Conservation (phyloP, 805 yeast species). For the Sungouiella thailandica region DNA sequence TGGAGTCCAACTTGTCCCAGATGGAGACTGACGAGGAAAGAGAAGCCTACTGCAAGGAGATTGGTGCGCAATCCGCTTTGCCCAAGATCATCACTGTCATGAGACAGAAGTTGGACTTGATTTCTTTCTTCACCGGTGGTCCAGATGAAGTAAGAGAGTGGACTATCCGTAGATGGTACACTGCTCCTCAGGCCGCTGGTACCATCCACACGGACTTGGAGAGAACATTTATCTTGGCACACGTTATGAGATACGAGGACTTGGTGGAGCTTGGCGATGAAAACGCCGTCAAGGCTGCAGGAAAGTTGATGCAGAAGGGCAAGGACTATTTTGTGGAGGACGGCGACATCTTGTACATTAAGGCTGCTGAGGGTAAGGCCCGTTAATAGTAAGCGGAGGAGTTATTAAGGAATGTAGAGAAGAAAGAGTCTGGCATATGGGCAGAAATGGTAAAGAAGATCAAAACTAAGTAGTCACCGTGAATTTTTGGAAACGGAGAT, state of each 20-base stretch:
- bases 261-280: slow-evolving; percentile 62
- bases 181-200: slow-evolving; percentile 89
- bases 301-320: slow-evolving; percentile 88
- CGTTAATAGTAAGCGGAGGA: too few species aligned
- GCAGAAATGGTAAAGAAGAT: too few species aligned
- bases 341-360: slow-evolving; percentile 87
- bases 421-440: too few species aligned
- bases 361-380: slow-evolving; percentile 90
- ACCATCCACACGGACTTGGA: slow-evolving; percentile 82
- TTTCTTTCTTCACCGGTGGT: slow-evolving; percentile 87
- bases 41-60: slow-evolving; percentile 60
- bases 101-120: slow-evolving; percentile 64
- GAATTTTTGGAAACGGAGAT: too few species aligned
- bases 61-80: slow-evolving; percentile 72
- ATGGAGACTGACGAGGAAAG: slow-evolving; percentile 53
- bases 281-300: slow-evolving; percentile 74
- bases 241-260: slow-evolving; percentile 66
- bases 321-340: slow-evolving; percentile 93
- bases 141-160: slow-evolving; percentile 82
- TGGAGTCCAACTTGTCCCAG: slow-evolving; percentile 69
- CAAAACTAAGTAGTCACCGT: too few species aligned
- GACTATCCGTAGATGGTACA: slow-evolving; percentile 71
- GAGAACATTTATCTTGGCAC: slow-evolving; percentile 75
- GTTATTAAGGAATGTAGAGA: not conserved
- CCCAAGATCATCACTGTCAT: slow-evolving; percentile 74